A percentile compares a stretch with the other conserved stretches of the same genome.
Conservation (phyloP, 2,329 filamentous ascomycete genomes). For the Coleophoma cylindrospora region DNA sequence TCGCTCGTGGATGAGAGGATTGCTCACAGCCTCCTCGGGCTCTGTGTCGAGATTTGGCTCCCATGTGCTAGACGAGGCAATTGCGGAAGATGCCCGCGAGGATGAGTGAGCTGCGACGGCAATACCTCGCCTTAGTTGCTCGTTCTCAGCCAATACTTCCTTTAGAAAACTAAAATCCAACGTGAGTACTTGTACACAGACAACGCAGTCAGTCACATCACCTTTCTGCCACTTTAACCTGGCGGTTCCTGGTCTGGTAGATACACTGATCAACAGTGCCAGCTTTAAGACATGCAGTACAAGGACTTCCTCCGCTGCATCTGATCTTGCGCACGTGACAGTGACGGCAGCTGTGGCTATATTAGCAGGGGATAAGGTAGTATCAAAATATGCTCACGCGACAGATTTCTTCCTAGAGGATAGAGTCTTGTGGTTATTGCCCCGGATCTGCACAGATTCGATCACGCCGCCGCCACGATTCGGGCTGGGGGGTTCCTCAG, state of each 20-base stretch:
- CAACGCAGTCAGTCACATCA: background rate
- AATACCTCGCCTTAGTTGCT: slow-evolving; percentile 7
- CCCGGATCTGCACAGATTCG: background rate
- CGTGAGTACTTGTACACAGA: background rate
- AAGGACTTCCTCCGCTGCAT: slow-evolving; percentile 29
- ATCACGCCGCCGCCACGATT: background rate
- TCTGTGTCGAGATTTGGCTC: background rate
- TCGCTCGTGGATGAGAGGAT: slow-evolving; percentile 29
- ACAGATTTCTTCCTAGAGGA: background rate
- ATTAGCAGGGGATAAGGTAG: background rate
- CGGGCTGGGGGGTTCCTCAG: background rate
- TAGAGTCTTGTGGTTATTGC: background rate
- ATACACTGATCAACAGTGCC: slow-evolving; percentile 1
- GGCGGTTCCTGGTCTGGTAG: background rate
- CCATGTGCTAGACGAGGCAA: background rate
- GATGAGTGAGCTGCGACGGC: slow-evolving; percentile 12
- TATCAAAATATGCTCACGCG: background rate
- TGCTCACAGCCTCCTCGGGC: slow-evolving; percentile 8
- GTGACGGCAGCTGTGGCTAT: background rate
- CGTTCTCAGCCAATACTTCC: slow-evolving; percentile 2
- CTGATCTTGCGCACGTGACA: slow-evolving; percentile 24
- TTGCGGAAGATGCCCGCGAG: background rate
- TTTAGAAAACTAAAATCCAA: background rate
- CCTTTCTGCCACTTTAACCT: background rate
- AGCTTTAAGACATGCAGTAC: slow-evolving; percentile 21